phyloP scores from a whole-genome alignment of 352 stramenopile species.

The Nothophytophthora sp. region DNA sequence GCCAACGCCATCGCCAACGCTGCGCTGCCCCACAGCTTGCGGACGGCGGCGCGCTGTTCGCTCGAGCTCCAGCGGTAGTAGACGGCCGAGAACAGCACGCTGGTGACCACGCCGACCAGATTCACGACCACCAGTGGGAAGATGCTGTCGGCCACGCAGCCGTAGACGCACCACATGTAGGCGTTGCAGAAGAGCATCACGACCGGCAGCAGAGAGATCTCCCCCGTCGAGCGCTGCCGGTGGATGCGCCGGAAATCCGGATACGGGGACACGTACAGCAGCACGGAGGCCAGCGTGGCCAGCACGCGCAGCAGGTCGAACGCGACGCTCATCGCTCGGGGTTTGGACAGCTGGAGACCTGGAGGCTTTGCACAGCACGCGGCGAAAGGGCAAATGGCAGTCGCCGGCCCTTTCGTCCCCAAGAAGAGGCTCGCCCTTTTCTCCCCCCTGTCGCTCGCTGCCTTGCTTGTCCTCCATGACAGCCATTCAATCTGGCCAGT shows the following conservation, averaged over 20 bases:
- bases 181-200: conserved; percentile 36
- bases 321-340: conserved; percentile 24
- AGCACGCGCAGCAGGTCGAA: conserved; percentile 26
- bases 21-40: conserved; percentile 11
- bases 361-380: too few relatives aligned
- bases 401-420: too few relatives aligned
- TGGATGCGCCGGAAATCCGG: conserved; percentile 28
- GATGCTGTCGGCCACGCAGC: conserved; percentile 26
- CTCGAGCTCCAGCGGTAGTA: conserved; percentile 27
- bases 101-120: conserved; percentile 24
- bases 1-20: conserved; percentile 7
- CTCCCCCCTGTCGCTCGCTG: too few relatives aligned
- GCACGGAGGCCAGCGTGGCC: conserved; percentile 23
- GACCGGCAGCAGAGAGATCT: conserved; percentile 25
- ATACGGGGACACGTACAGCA: conserved; percentile 28
- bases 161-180: conserved; percentile 33
- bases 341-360: too few relatives aligned
- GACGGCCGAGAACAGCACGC: conserved; percentile 28
- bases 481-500: too few relatives aligned
- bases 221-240: conserved; percentile 7
- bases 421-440: too few relatives aligned
- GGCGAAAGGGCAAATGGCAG: too few relatives aligned
- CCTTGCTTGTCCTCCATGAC: too few relatives aligned
- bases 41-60: conserved; percentile 5
- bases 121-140: conserved; percentile 35